phyloP scores from a whole-genome alignment of 257 asterid genomes.

The Solanum lignicaule region DNA sequence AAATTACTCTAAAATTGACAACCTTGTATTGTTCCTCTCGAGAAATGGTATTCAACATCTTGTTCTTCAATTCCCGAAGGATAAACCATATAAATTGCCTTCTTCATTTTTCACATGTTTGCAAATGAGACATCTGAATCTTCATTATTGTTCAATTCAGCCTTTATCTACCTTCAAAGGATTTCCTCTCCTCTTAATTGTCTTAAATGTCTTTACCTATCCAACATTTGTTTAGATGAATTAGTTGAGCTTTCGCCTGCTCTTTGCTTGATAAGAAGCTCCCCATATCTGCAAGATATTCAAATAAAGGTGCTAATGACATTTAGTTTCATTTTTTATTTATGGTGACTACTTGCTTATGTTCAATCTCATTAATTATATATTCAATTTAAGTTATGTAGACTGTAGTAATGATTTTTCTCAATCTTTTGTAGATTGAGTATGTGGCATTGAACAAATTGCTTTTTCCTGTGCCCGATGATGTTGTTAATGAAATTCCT shows the following conservation, averaged over 20 bases:
- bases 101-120: no score
- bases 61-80: neutral
- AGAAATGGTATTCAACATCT: neutral
- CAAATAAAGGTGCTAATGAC: neutral
- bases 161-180: no score
- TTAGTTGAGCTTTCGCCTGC: neutral
- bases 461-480: neutral
- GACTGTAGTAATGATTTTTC: no score
- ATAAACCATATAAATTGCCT: neutral
- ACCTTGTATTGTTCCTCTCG: neutral
- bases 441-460: no score
- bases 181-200: neutral
- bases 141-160: no score
- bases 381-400: no score
- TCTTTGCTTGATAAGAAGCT: constrained; percentile 17
- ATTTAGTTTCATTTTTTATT: neutral
- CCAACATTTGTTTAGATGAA: neutral
- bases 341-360: neutral
- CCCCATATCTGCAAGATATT: neutral
- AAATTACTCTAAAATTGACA: no score
- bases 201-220: neutral
- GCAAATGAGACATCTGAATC: no score
- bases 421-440: neutral
- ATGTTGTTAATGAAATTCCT: no score
- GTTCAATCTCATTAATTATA: neutral